Evolutionary conservation across 306 rosid species (phyloP).

Genomic region (Crataegus laevigata): DNA sequence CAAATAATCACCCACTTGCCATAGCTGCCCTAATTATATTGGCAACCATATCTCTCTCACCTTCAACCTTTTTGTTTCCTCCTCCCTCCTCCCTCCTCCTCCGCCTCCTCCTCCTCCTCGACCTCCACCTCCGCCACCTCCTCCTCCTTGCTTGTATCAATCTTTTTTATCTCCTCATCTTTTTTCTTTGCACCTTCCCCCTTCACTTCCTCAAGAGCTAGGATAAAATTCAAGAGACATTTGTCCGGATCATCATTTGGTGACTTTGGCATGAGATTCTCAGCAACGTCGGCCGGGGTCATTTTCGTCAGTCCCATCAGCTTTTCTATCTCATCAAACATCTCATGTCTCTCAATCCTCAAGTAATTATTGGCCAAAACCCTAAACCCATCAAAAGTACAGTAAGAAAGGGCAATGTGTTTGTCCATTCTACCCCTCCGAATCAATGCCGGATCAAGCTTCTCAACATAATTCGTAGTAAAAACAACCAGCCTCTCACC

Average conservation of each 20-base stretch:
- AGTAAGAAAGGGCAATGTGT: slow-evolving; percentile 69
- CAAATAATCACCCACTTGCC: neutral
- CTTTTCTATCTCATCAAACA: slow-evolving; percentile 34
- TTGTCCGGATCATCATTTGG: slow-evolving; percentile 49
- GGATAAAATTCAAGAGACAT: slow-evolving; percentile 52
- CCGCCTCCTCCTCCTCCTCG: neutral
- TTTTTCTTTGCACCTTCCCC: slow-evolving; percentile 23
- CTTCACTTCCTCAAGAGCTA: slow-evolving; percentile 40
- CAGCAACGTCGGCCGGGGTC: slow-evolving; percentile 56
- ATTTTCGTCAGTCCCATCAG: slow-evolving; percentile 8
- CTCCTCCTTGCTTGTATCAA: slow-evolving; percentile 11
- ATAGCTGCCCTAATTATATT: neutral
- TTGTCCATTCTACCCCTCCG: slow-evolving; percentile 89
- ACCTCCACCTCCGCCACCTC: neutral
- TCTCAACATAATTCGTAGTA: slow-evolving; percentile 77
- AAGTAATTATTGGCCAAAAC: slow-evolving; percentile 70
- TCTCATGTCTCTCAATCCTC: slow-evolving; percentile 42
- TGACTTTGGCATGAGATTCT: slow-evolving; percentile 81
- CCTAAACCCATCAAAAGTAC: slow-evolving; percentile 62
- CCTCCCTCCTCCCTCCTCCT: neutral
- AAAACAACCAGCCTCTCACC: slow-evolving; percentile 79
- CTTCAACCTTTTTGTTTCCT: neutral
- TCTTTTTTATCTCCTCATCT: slow-evolving; percentile 26
- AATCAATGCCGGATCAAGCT: slow-evolving; percentile 81
- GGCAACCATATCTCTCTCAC: neutral